Evolutionary conservation across 2,329 filamentous ascomycete species (phyloP).

Genomic region (Lachnellula occidentalis): DNA sequence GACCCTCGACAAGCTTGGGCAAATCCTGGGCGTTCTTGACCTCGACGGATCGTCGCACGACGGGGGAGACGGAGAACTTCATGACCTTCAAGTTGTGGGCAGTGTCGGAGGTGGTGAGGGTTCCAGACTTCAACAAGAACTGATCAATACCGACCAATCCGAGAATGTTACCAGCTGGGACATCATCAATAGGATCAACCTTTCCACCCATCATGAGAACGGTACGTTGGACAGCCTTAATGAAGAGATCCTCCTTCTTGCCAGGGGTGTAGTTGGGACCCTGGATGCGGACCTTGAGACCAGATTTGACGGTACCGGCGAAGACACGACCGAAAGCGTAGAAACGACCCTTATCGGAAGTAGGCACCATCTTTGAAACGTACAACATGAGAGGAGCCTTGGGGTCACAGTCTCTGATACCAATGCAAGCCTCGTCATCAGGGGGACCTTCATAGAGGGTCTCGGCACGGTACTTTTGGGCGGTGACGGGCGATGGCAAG

Average conservation of each 20-base stretch:
- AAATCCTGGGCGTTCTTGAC: constrained; percentile 99
- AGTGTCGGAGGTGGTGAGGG: constrained; percentile 91
- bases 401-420: constrained; percentile 97
- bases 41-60: constrained; percentile 97
- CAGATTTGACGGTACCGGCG: constrained; percentile 93
- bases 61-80: constrained; percentile 99
- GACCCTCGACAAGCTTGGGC: constrained; percentile 99
- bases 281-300: constrained; percentile 99
- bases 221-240: constrained; percentile 99
- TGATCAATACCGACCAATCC: constrained; percentile 99
- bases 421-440: constrained; percentile 88
- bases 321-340: constrained; percentile 99
- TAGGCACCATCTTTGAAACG: constrained; percentile 99
- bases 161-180: constrained; percentile 99
- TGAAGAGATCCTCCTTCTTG: constrained; percentile 97
- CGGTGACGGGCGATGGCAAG: constrained; percentile 90
- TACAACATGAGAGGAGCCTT: constrained; percentile 99
- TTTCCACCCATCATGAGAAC: constrained; percentile 99
- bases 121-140: constrained; percentile 99
- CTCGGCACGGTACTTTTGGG: constrained; percentile 97
- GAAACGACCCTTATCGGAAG: constrained; percentile 99
- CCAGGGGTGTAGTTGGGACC: constrained; percentile 97
- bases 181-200: constrained; percentile 97
- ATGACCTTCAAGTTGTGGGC: constrained; percentile 99
- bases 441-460: constrained; percentile 96